Evolutionary conservation across 495 filamentous ascomycete species (phyloP).

Genomic region (Tuber borchii): DNA sequence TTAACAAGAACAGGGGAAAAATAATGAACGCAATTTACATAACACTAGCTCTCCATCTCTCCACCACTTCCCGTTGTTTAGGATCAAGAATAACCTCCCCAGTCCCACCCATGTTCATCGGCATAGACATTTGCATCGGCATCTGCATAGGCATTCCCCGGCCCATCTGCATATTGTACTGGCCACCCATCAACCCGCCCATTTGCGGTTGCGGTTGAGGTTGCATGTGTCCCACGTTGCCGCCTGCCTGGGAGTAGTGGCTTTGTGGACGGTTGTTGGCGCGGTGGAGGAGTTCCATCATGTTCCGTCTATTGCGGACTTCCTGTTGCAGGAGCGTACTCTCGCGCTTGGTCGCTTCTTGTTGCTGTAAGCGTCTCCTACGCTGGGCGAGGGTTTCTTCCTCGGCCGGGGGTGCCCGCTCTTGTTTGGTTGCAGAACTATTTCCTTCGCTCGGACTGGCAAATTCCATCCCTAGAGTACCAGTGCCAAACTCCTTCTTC

Average conservation of each 20-base stretch:
- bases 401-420: conserved; percentile 48
- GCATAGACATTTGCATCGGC: conserved; percentile 30
- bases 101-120: conserved; percentile 42
- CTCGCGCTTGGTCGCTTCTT: conserved; percentile 42
- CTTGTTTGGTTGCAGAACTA: conserved; percentile 41
- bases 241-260: conserved; percentile 34
- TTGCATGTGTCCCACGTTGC: conserved; percentile 27
- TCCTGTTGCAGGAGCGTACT: conserved; percentile 39
- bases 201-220: conserved; percentile 27
- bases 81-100: conserved; percentile 44
- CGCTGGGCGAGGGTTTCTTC: conserved; percentile 90
- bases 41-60: conserved; percentile 84
- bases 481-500: conserved; percentile 56
- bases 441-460: conserved; percentile 62
- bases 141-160: conserved; percentile 25
- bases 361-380: conserved; percentile 63
- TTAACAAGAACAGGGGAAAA: not conserved
- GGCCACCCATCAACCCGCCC: conserved; percentile 33
- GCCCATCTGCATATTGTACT: conserved; percentile 32
- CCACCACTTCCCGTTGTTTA: conserved; percentile 69
- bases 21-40: conserved; percentile 41
- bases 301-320: conserved; percentile 52
- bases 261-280: conserved; percentile 47
- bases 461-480: conserved; percentile 72
- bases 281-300: conserved; percentile 62